Evolutionary conservation across 306 rosid species (phyloP), one percentile per base, ranked within the genome.

Genomic region (Biancaea sappan): DNA sequence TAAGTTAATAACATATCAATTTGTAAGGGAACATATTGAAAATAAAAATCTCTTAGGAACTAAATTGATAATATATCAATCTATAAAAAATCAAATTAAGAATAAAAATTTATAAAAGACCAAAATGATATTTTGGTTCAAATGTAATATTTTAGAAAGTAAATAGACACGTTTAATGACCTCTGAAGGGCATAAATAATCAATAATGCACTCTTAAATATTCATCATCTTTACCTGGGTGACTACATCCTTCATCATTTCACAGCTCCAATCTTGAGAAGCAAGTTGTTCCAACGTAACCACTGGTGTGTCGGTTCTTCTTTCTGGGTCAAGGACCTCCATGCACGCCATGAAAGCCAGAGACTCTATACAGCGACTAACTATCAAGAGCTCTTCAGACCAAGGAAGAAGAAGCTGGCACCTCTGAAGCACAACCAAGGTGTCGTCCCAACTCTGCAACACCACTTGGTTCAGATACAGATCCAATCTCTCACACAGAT

Each of bases 281-380:
- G 87, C 85, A 61, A 90, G 74, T 32, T 82, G 82, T 65, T 88
- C 90, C 81, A 93, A 22, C 21, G 96, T 88, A 28, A 89, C 75
- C 8, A 86, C 83, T 0, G 98, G 93, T 8, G 77, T 85, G 79
- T 91, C 93, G 34, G 86, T 66, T 53, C 84, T 84, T 47, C 97
- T 75, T 31, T 91, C 97, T 0, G 93, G 93, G 70, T 93, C 97
- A 46, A 93, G 93, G 10, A 91, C 85, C 89, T 93, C 98, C 97
- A 93, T 93, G 71, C 98, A 93, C 32, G 98, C 93, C 98, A 93
- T 93, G 88, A 93, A 93, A 21, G 98, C 97, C 0, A 93, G 89
- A 15, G 97, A 91, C 51, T 93, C 97, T 0, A 91, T 87, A 79
- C 98, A 93, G 31, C 98, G 93, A 76, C 98, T 85, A 3, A 82